Percentiles rank a stretch among this genome's conserved stretches.
Evolutionary conservation across 1,284 basidiomycete genomes (phyloP).

Genomic region (Ceratobasidium sp.): DNA sequence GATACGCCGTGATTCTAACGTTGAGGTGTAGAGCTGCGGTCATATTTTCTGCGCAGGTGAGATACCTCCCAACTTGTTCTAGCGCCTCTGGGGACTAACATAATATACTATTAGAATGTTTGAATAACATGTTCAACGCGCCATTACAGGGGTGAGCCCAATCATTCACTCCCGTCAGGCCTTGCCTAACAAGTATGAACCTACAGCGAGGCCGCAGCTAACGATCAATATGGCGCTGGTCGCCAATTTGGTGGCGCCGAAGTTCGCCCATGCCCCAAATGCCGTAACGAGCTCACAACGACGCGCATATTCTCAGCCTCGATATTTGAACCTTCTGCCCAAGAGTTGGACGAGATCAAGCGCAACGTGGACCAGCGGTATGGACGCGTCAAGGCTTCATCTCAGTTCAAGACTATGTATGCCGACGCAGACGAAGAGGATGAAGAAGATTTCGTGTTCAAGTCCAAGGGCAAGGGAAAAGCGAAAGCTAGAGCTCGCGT

Average conservation of each 20-base stretch:
- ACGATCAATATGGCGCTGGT: conserved; percentile 57
- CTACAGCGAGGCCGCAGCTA: conserved; percentile 64
- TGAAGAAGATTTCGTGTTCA: conserved; percentile 44
- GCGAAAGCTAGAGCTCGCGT: conserved; percentile 53
- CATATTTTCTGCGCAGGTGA: conserved; percentile 66
- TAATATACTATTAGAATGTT: conserved; percentile 61
- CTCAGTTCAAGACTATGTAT: neutral
- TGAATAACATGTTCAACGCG: conserved; percentile 66
- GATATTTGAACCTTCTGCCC: conserved; percentile 70
- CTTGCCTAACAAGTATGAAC: conserved; percentile 7
- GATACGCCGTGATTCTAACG: neutral
- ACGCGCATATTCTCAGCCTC: conserved; percentile 66
- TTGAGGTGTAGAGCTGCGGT: conserved; percentile 58
- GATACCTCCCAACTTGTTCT: conserved; percentile 45
- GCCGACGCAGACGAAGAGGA: conserved; percentile 36
- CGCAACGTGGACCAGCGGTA: conserved; percentile 49
- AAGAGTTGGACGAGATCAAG: conserved; percentile 57
- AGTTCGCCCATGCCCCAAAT: conserved; percentile 63
- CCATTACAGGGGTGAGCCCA: conserved; percentile 48
- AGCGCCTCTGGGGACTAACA: neutral
- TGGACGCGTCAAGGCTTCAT: conserved; percentile 44
- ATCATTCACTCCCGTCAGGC: neutral
- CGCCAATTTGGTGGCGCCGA: conserved; percentile 60
- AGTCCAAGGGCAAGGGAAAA: conserved; percentile 52
- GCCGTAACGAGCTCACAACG: conserved; percentile 64